Conservation (phyloP, 1,139 yeast species). For the Suhomyces choctaworum region DNA sequence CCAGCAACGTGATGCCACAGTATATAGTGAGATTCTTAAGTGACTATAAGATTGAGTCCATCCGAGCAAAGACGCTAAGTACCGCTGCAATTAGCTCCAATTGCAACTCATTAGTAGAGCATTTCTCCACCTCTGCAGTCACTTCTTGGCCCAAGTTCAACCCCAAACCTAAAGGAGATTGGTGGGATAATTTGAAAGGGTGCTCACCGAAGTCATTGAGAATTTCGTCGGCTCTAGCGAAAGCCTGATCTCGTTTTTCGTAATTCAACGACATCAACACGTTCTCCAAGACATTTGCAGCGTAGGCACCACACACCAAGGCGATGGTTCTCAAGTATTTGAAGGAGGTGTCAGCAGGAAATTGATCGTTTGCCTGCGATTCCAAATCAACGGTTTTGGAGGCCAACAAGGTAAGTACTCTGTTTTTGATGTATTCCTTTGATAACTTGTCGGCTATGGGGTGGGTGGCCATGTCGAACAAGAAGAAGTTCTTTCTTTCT, state of each 20-base stretch:
- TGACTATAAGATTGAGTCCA: slow-evolving; percentile 51
- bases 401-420: slow-evolving; percentile 70
- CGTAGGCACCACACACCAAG: slow-evolving; percentile 85
- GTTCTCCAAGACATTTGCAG: slow-evolving; percentile 95
- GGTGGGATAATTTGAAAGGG: slow-evolving; percentile 66
- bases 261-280: slow-evolving; percentile 76
- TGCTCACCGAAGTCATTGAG: slow-evolving; percentile 78
- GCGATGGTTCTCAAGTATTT: slow-evolving; percentile 76
- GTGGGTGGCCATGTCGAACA: slow-evolving; percentile 98
- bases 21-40: too few species aligned
- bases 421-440: slow-evolving; percentile 76
- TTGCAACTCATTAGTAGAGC: slow-evolving; percentile 59
- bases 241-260: slow-evolving; percentile 91
- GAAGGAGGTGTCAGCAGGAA: slow-evolving; percentile 70
- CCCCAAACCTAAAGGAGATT: slow-evolving; percentile 71
- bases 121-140: slow-evolving; percentile 63
- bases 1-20: not conserved
- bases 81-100: slow-evolving; percentile 93
- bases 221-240: slow-evolving; percentile 89
- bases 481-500: slow-evolving; percentile 88
- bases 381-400: slow-evolving; percentile 65
- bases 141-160: slow-evolving; percentile 73
- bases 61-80: slow-evolving; percentile 56
- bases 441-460: slow-evolving; percentile 84
- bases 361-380: slow-evolving; percentile 52